Evolutionary conservation across 75 land plant species (phyloP).

Genomic region (Chamaecyparis obtusa): DNA sequence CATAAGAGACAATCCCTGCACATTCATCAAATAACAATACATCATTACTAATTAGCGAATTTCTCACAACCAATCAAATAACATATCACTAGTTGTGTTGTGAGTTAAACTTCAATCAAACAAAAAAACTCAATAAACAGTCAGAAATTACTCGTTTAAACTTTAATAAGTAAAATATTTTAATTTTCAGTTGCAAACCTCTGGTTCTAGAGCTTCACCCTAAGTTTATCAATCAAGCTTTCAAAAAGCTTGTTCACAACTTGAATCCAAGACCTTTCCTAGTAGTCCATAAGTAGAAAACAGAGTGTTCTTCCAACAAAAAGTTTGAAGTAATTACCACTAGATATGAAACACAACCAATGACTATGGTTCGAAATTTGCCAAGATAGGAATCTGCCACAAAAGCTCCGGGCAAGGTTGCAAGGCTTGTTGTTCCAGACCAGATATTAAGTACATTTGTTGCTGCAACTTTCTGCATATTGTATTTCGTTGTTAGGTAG

Average conservation of each 20-base stretch:
- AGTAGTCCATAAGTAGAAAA: too few species aligned
- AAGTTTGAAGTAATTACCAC: conserved; percentile 9
- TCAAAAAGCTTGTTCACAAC: conserved; percentile 12
- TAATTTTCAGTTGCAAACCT: too few species aligned
- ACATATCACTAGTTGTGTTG: too few species aligned
- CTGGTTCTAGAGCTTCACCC: neutral
- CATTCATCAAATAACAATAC: neutral
- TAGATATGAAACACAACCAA: conserved; percentile 39
- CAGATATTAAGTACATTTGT: conserved; percentile 47
- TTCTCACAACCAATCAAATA: neutral
- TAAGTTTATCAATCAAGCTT: conserved; percentile 27
- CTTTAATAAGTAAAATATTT: too few species aligned
- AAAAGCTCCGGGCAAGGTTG: conserved; percentile 61
- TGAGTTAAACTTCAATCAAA: too few species aligned
- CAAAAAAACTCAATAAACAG: too few species aligned
- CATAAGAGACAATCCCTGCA: conserved; percentile 24
- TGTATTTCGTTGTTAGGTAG: conserved; percentile 41
- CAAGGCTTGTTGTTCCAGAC: conserved; percentile 56
- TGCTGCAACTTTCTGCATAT: conserved; percentile 49
- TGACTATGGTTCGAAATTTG: conserved; percentile 42
- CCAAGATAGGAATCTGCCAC: conserved; percentile 68
- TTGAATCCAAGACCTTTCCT: neutral
- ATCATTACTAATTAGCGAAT: neutral
- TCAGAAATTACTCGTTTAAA: neutral
- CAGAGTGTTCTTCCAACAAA: too few species aligned